Conservation (phyloP, 768 basidiomycete species). For the Artomyces pyxidatus region DNA sequence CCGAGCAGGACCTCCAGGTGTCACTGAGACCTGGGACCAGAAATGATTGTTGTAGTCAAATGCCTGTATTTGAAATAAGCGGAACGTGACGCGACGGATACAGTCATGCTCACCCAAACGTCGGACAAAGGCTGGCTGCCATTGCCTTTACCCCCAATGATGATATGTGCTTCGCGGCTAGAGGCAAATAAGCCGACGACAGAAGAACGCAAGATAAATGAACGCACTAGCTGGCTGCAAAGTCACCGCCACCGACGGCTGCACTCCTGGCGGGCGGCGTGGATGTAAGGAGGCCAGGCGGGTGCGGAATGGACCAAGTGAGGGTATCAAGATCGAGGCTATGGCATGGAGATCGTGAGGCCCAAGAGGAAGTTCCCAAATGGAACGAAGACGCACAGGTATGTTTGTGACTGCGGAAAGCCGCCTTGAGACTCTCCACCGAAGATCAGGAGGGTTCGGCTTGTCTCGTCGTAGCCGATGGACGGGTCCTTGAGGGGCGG, state of each 20-base stretch:
- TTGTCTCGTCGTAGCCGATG: constrained; percentile 45
- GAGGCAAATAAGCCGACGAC: constrained; percentile 13
- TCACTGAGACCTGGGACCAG: constrained; percentile 54
- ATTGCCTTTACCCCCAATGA: constrained; percentile 63
- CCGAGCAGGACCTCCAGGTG: constrained; percentile 42
- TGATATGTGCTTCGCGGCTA: constrained; percentile 69
- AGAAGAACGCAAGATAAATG: constrained; percentile 6
- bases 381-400: constrained; percentile 40
- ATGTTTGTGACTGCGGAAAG: constrained; percentile 55
- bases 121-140: constrained; percentile 51
- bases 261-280: constrained; percentile 57
- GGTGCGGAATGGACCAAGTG: constrained; percentile 50
- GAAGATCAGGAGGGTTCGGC: constrained; percentile 59
- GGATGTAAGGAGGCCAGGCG: constrained; percentile 38
- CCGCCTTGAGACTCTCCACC: constrained; percentile 67
- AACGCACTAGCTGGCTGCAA: constrained; percentile 77
- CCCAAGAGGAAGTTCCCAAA: neutral
- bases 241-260: constrained; percentile 58
- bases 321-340: constrained; percentile 59
- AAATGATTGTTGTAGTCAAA: constrained; percentile 71
- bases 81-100: no score
- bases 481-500: constrained; percentile 64
- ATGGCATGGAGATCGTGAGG: constrained; percentile 1
- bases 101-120: constrained; percentile 52
- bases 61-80: no score